These are phyloP conservation scores for Neoscytalidium dimidiatum DNA, from an alignment of 2,329 filamentous ascomycete species.

Conservation along the genomic window DNA sequence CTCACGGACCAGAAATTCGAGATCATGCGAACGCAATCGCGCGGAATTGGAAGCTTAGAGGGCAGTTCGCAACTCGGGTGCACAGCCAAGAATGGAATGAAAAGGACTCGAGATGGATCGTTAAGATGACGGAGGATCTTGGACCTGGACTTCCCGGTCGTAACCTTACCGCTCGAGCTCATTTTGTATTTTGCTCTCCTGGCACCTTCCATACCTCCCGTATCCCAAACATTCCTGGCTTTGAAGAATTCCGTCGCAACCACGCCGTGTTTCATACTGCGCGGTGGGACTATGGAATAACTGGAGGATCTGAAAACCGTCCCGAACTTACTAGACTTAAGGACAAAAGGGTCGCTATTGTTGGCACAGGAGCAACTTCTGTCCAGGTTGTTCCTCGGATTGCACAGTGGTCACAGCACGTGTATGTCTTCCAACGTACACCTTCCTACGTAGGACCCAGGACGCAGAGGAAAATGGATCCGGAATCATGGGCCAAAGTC, in stretches of 20 bases:
- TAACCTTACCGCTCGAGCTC: slow-evolving; percentile 34
- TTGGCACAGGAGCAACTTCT: slow-evolving; percentile 32
- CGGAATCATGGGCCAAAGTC: slow-evolving; percentile 41
- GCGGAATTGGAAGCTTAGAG: slow-evolving; percentile 50
- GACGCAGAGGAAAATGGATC: slow-evolving; percentile 43
- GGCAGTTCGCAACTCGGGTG: slow-evolving; percentile 35
- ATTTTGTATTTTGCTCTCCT: slow-evolving; percentile 26
- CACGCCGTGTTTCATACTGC: slow-evolving; percentile 32
- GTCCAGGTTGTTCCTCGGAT: slow-evolving; percentile 32
- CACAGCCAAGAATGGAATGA: slow-evolving; percentile 60
- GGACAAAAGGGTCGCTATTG: slow-evolving; percentile 26
- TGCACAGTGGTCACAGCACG: slow-evolving; percentile 25
- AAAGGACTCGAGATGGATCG: slow-evolving; percentile 33
- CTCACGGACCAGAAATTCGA: slow-evolving; percentile 36
- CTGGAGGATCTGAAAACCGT: slow-evolving; percentile 37
- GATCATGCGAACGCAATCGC: slow-evolving; percentile 38
- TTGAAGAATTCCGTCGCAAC: slow-evolving; percentile 37
- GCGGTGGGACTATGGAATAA: slow-evolving; percentile 22
- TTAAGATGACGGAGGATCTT: slow-evolving; percentile 40
- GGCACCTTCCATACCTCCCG: slow-evolving; percentile 35
- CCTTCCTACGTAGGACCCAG: slow-evolving; percentile 42
- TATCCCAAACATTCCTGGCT: slow-evolving; percentile 35
- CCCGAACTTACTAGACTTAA: slow-evolving; percentile 25
- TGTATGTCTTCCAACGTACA: slow-evolving; percentile 28
- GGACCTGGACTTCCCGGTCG: slow-evolving; percentile 34